Percentiles rank a stretch among this genome's conserved stretches.
Evolutionary conservation across 768 basidiomycete genomes (phyloP).

Genomic region (Pleurotus giganteus): DNA sequence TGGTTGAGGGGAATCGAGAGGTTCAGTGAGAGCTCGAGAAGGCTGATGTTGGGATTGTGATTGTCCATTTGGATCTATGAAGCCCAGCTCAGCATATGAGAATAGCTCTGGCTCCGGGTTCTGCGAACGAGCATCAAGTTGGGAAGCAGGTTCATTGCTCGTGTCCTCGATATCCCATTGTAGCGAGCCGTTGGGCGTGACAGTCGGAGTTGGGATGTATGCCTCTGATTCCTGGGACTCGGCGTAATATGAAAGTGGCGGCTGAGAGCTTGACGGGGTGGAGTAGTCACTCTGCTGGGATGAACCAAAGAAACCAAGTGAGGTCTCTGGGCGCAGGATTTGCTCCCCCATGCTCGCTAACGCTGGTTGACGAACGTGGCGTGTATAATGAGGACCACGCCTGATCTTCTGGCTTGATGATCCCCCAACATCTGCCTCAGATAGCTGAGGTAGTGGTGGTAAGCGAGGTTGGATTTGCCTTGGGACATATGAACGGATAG

Average conservation of each 20-base stretch:
- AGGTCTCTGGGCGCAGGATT: neutral
- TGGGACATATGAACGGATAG: conserved; percentile 49
- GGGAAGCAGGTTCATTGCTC: conserved; percentile 32
- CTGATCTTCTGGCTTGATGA: neutral
- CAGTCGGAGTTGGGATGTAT: conserved; percentile 48
- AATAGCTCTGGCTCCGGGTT: conserved; percentile 25
- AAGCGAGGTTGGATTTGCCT: conserved; percentile 46
- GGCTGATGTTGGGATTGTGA: neutral
- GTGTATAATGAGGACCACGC: neutral
- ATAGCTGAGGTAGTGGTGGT: conserved; percentile 32
- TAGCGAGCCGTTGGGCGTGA: conserved; percentile 56
- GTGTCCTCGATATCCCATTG: conserved; percentile 35
- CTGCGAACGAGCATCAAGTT: conserved; percentile 32
- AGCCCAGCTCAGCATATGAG: conserved; percentile 34
- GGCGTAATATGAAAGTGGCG: conserved; percentile 26
- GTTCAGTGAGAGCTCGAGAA: neutral
- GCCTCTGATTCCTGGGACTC: conserved; percentile 44
- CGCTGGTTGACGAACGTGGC: conserved; percentile 6
- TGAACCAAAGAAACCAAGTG: conserved; percentile 5
- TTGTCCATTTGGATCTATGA: conserved; percentile 8
- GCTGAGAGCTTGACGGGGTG: conserved; percentile 20
- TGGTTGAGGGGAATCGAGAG: neutral
- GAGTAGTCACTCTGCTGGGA: conserved; percentile 20
- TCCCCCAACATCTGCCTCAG: conserved; percentile 30
- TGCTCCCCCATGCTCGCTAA: neutral